These are phyloP conservation scores for Jacaranda mimosifolia DNA, from an alignment of 257 asterid genomes.

Conservation along the genomic window DNA sequence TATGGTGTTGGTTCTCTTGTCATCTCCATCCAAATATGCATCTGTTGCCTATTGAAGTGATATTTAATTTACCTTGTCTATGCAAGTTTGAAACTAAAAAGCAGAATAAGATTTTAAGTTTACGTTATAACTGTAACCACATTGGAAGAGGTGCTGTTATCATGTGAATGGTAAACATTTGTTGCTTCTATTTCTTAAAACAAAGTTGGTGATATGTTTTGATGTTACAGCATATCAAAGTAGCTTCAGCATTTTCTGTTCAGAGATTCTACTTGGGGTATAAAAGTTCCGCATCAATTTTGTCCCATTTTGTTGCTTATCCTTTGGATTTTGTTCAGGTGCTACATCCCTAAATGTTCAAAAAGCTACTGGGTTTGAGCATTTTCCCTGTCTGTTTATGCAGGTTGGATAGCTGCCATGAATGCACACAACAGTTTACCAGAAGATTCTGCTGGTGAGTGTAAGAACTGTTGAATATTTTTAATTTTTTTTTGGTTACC, in stretches of 20 bases:
- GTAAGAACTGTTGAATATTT: constrained; percentile 30
- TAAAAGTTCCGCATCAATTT: not conserved
- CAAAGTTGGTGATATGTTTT: not conserved
- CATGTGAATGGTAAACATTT: not conserved
- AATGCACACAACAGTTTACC: constrained; percentile 73
- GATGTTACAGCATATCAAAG: constrained; percentile 19
- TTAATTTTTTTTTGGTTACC: constrained; percentile 23
- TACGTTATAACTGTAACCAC: not conserved
- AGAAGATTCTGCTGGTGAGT: constrained; percentile 83
- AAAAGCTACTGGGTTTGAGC: constrained; percentile 26
- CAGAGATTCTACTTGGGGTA: constrained; percentile 13
- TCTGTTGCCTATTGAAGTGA: constrained; percentile 24
- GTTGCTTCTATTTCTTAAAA: not conserved
- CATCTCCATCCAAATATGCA: not conserved
- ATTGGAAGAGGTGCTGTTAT: not conserved
- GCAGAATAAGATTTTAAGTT: not conserved
- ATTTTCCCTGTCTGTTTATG: constrained; percentile 34
- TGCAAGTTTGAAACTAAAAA: constrained; percentile 15
- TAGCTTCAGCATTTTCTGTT: constrained; percentile 29
- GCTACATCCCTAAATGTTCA: constrained; percentile 15
- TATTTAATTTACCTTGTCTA: not conserved
- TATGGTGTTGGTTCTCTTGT: not conserved
- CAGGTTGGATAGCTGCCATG: constrained; percentile 91
- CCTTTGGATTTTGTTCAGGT: constrained; percentile 15
- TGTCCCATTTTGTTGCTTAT: constrained; percentile 12